Base-by-base conservation (phyloP, 2,329 filamentous ascomycete species). In the Fusarium sp. region DNA sequence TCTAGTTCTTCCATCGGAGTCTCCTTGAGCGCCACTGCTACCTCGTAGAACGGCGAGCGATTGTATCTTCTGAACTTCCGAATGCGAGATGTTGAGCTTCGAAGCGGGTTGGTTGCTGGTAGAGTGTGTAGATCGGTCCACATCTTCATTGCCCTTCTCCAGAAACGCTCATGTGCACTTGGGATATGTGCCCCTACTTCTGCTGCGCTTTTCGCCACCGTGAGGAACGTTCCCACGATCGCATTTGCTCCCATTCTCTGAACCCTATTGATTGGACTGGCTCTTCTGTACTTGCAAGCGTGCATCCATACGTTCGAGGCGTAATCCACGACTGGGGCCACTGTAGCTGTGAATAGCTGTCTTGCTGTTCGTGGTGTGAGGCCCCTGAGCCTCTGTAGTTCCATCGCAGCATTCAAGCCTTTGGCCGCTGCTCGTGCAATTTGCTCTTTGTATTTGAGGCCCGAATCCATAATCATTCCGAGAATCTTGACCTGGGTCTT, bases 1-100 rank as follows among this genome's bases (percentile, higher is more conserved):
- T 49, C 45, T n/a, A 49, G 45, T 26, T 49, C 33, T 14, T 49
- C 45, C 33, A 49, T 49, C 33, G 31, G 45, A 2, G 38, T 38
- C 7, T 26, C 33, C 24, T 49, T 38, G 19, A 49, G 31, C 26
- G 21, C 33, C 19, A 38, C 33, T 49, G 33, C 45, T 49, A 49
- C 31, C n/a, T n/a, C n/a, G n/a, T n/a, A n/a, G n/a, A n/a, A n/a
- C n/a, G n/a, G n/a, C 21, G 45, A 38, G 14, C 19, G 33, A 38
- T 38, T 38, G 8, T 38, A 38, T 38, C 33, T 49, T 38, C 31
- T 49, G 19, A 49, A 49, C 19, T 38, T 38, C n/a, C 19, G 45
- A 4, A 38, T 38, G 15, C 31, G 33, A 38, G 14, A 49, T 19
- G 33, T 49, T n/a, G 33, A 6, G 2, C 14, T 49, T 38, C 33